A percentile compares a stretch with the other conserved stretches of the same genome.
phyloP scores from a whole-genome alignment of 2,329 filamentous ascomycete species.

The Talaromyces sp. region DNA sequence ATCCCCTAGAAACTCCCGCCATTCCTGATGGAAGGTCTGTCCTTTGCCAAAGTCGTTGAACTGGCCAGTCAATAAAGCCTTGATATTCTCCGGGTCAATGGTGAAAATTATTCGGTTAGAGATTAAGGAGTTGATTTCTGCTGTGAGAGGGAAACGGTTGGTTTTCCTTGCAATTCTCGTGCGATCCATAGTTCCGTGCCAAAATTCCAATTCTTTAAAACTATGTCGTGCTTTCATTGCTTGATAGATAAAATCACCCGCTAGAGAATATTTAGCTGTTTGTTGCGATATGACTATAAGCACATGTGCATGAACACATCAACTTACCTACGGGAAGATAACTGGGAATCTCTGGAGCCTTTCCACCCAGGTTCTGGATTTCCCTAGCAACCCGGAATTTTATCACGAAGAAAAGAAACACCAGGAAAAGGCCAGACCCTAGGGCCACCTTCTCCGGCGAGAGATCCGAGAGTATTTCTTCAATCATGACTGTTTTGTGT shows the following conservation, averaged over 20 bases:
- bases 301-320: not conserved
- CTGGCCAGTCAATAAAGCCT: constrained; percentile 72
- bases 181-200: constrained; percentile 49
- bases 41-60: constrained; percentile 77
- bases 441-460: constrained; percentile 39
- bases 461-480: constrained; percentile 41
- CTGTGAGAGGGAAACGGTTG: constrained; percentile 46
- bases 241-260: constrained; percentile 59
- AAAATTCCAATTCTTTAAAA: constrained; percentile 58
- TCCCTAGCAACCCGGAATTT: constrained; percentile 24
- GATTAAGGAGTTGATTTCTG: constrained; percentile 47
- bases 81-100: constrained; percentile 74
- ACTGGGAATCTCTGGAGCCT: constrained; percentile 28
- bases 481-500: constrained; percentile 34
- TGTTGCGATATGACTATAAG: not conserved
- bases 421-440: constrained; percentile 35
- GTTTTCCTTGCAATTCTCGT: constrained; percentile 23
- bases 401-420: constrained; percentile 32
- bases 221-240: constrained; percentile 49
- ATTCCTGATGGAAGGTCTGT: constrained; percentile 65
- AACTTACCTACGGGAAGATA: constrained; percentile 33
- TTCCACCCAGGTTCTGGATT: constrained; percentile 29
- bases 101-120: constrained; percentile 51
- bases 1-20: constrained; percentile 52
- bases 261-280: constrained; percentile 32